Evolutionary conservation across 2,329 filamentous ascomycete genomes (phyloP).

Genomic region (Alternaria brassicae): DNA sequence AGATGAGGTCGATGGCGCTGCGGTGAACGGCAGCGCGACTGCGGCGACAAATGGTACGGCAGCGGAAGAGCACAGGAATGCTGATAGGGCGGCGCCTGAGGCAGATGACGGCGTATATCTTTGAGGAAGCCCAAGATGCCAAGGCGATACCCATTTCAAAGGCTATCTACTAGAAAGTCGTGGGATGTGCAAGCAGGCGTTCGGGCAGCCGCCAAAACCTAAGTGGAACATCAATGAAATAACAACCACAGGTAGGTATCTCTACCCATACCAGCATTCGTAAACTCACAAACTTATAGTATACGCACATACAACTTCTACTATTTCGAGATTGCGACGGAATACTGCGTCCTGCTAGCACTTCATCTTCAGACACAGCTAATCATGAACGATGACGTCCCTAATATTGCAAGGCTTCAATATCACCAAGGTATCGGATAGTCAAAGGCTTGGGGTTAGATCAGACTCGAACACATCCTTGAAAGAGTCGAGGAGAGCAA

Average conservation of each 20-base stretch:
- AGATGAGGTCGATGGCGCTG: slow-evolving; percentile 10
- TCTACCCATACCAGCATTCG: not conserved
- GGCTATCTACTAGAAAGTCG: not conserved
- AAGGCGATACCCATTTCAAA: not conserved
- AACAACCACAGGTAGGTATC: not conserved
- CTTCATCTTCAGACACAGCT: not conserved
- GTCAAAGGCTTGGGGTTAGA: not conserved
- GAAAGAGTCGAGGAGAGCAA: not conserved
- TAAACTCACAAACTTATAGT: not conserved
- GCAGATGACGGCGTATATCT: slow-evolving; percentile 9
- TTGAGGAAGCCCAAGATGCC: not conserved
- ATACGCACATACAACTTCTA: not conserved
- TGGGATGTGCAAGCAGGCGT: not conserved
- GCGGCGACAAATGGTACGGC: not conserved
- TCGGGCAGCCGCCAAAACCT: not conserved
- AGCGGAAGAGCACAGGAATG: not conserved
- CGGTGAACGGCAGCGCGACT: not conserved
- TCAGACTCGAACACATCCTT: not conserved
- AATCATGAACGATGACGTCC: not conserved
- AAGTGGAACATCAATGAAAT: not conserved
- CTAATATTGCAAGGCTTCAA: not conserved
- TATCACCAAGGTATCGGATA: not conserved
- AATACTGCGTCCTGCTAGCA: not conserved
- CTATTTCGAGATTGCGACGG: not conserved
- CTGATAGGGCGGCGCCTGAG: not conserved